Conservation (phyloP, 176 grass and related monocot genomes). For the Aegilops speltoides region DNA sequence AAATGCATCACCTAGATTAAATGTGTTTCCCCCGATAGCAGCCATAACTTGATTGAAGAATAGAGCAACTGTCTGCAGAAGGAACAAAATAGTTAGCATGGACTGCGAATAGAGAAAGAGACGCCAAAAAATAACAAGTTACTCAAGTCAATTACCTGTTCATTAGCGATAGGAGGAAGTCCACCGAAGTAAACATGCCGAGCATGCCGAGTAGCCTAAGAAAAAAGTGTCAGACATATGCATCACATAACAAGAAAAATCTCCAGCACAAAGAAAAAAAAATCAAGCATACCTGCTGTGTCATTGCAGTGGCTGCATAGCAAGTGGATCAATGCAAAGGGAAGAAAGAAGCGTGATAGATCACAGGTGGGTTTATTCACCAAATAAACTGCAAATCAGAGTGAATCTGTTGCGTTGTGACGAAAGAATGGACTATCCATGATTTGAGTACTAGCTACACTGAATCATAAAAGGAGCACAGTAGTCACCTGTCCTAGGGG, state of each 20-base stretch:
- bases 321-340: constrained; percentile 47
- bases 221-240: background rate
- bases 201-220: too few relatives aligned
- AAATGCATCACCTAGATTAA: constrained; percentile 92
- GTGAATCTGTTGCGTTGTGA: too few relatives aligned
- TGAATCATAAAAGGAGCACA: too few relatives aligned
- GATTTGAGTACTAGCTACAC: too few relatives aligned
- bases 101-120: background rate
- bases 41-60: constrained; percentile 94
- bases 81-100: background rate
- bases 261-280: background rate
- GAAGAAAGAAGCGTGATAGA: background rate
- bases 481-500: too few relatives aligned
- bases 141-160: too few relatives aligned
- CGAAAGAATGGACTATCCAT: too few relatives aligned
- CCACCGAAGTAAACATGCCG: too few relatives aligned
- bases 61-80: constrained; percentile 75
- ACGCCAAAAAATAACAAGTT: background rate
- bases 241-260: background rate
- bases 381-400: background rate
- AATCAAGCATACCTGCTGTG: constrained; percentile 50
- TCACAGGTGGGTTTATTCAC: too few relatives aligned
- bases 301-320: constrained; percentile 92
- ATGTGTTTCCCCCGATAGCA: constrained; percentile 87
- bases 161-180: too few relatives aligned